Conservation (phyloP, 768 basidiomycete genomes). For the Auriscalpium vulgare region DNA sequence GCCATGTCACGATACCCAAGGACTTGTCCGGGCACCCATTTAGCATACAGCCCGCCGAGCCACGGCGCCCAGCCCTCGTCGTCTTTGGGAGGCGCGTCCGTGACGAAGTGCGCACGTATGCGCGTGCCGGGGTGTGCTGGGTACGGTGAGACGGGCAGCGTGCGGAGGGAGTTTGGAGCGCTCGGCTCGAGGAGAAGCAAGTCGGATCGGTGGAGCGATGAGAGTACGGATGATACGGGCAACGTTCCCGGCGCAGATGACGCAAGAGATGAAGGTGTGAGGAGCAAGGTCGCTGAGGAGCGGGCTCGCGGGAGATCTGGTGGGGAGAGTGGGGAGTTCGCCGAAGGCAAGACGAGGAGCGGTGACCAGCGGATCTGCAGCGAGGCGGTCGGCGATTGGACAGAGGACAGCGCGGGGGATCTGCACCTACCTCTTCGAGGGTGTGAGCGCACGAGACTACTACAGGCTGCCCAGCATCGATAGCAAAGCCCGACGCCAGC, state of each 20-base stretch:
- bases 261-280: constrained; percentile 28
- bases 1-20: constrained; percentile 53
- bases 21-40: constrained; percentile 45
- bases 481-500: constrained; percentile 50
- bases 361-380: constrained; percentile 30
- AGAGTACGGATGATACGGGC: constrained; percentile 39
- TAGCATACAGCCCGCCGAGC: constrained; percentile 46
- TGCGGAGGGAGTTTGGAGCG: constrained; percentile 24
- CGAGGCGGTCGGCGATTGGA: background rate
- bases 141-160: constrained; percentile 58
- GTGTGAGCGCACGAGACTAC: constrained; percentile 58
- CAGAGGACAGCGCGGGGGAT: background rate
- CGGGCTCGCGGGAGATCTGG: constrained; percentile 8
- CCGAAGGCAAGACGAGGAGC: constrained; percentile 16
- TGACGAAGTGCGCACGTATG: constrained; percentile 49
- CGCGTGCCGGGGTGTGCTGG: constrained; percentile 38
- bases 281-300: constrained; percentile 34
- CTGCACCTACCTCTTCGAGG: constrained; percentile 42
- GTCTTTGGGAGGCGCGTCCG: constrained; percentile 28
- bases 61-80: constrained; percentile 39
- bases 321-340: constrained; percentile 1
- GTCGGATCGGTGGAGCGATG: constrained; percentile 54
- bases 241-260: constrained; percentile 14
- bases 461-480: constrained; percentile 30
- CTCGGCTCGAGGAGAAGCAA: constrained; percentile 35